Base-by-base conservation (phyloP, 495 filamentous ascomycete genomes). In the Penicillium atrosanguineum region DNA sequence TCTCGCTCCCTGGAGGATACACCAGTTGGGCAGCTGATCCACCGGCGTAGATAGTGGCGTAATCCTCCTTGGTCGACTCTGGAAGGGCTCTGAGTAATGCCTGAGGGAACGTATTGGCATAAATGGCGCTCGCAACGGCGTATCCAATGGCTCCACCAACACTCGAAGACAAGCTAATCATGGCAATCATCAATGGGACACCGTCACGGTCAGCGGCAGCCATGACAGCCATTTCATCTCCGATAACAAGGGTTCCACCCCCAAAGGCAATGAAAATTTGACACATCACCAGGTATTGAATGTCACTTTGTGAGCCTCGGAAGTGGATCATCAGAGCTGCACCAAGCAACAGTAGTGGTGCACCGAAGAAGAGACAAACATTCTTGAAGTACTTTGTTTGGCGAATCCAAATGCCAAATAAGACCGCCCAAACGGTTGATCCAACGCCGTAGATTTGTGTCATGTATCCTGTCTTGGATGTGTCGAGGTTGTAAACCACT, bases 241-340 rank as follows among this genome's bases (percentile, higher is more conserved):
- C 74, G 63, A 89, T 84, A 50, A 89, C 61, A 0, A 84, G 63
- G 4, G 75, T 80, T 21, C 81, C 80, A 18, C 83, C 84, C 8
- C 74, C 72, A 46, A 90, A 75, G 34, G 86, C 81, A 60, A 89
- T 87, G 69, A 88, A 83, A 62, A 90, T 86, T 65, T 90, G 86
- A 60, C 80, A 85, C 82, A 89, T 87, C 61, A 88, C 71, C 26
- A 91, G 69, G 67, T 84, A 87, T 36, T 83, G 85, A 41, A 89
- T 70, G 50, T 73, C 57, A 31, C 68, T 68, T 47, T 75, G 67
- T 1, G 76, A 71, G 74, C 84, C 79, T 42, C 87, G 82, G 78
- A 88, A 89, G 56, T 70, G 78, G 55, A 74, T 86, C 79, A 87
- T 79, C 23, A 87, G 79, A 21, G 84, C 78, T 0, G 82, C 75